Evolutionary conservation across 768 basidiomycete species (phyloP), one percentile per base, ranked within the genome.

Genomic region (Boletus rex-veris): DNA sequence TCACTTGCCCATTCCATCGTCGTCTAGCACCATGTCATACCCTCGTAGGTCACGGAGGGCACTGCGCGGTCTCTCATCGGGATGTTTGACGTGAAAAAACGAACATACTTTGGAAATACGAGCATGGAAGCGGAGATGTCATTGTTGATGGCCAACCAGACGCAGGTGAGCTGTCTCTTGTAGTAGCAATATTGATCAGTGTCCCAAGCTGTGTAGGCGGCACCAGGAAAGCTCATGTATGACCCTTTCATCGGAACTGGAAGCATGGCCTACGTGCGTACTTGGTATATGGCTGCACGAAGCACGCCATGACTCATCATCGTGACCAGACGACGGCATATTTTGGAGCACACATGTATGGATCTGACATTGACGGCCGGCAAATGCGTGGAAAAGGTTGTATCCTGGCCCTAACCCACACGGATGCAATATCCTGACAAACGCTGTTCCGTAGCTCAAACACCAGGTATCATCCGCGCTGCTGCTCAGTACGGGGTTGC

Each of bases 51-150:
- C 46, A 74, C 74, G 55, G 80, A 86, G 63, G 86, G 87, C 14
- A 75, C 79, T 26, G 88, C 90, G 0, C 82, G 96, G 6, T 65
- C 74, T 3, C 75, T 95, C 33, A 77, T 92, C 45, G 70, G 74
- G 45, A 80, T 73, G 49, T 96, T 92, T 55, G 86, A 91, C 55
- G 88, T 99, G 45, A 98, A 97, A 70, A 91, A 92, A 61, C 80
- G 97, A 9, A 74, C 75, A 14, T 98, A 90, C 65, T 98, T 84
- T 68, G 97, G 97, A 4, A 99, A 95, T 60, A 99, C 97, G 0
- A 91, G 90, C 62, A 99, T 99, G 97, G 95, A 97, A 61, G 84
- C 96, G 0, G 94, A 98, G 68, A 86, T 98, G 45, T 95, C 93
- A 2, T 74, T 99, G 42, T 71, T 98, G 26, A 98, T 98, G 95